Evolutionary conservation across 1,139 yeast species (phyloP), one percentile per base, ranked within the genome.

Genomic region (Diutina siamensis): DNA sequence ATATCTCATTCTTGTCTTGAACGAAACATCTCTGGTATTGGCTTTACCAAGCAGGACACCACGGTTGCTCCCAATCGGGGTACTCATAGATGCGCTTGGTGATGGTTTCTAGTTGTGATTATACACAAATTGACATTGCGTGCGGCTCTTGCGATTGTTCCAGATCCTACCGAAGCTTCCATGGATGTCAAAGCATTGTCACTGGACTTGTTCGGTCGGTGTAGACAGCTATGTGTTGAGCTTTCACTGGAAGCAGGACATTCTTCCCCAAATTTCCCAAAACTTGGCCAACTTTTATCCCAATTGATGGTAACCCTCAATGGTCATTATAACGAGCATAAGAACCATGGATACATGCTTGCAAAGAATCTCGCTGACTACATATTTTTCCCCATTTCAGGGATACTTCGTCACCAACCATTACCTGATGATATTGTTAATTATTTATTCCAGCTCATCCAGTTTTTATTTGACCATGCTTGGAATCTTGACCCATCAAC

Each of bases 311-410:
- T 9, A 7, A 25, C 33, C 4, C 20, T 38, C n/a, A 8, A 22
- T 8, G 5, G 15, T 13, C 42, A 38, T 17, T 22, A 35, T 7
- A 21, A 12, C 12, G 12, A 35, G 2, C 42, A 38, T 17, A 18
- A 25, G 5, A n/a, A 3, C 20, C 19, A 25, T 4, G 32, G 32
- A 17, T 38, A 38, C 10, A 25, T 38, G 15, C 32, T 38, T n/a
- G 42, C 42, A 5, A 25, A 25, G 20, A 38, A 38, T 20, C 21
- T 38, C 7, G 42, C 42, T 8, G 42, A 38, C 32, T 38, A 38
- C 13, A 25, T 38, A 4, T 38, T 38, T 13, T 38, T 38, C 21
- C 42, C 42, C 1, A 3, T 38, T 2, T 20, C 31, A 13, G 42
- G 42, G 18, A n/a, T 38, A 15, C 33, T 38, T 3, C 42, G 42